Conservation (phyloP, 2,329 filamentous ascomycete genomes). For the Salinomyces thailandicus region DNA sequence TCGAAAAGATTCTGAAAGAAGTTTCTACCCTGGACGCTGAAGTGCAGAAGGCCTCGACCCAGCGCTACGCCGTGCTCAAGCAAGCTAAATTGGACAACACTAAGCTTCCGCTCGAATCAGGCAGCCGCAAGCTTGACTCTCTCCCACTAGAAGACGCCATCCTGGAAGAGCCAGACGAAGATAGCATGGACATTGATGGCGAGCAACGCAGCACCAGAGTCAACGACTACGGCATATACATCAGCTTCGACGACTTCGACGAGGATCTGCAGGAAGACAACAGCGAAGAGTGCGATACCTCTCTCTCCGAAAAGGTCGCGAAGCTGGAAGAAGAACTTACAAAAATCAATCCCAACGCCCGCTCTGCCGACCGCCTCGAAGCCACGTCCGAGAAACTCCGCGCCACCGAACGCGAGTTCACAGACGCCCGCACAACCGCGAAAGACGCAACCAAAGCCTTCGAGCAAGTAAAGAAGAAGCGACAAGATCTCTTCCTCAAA, state of each 20-base stretch:
- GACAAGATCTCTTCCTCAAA: slow-evolving; percentile 87
- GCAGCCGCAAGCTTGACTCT: slow-evolving; percentile 62
- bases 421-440: slow-evolving; percentile 65
- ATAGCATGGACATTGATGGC: slow-evolving; percentile 53
- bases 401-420: slow-evolving; percentile 79
- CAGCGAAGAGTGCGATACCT: slow-evolving; percentile 61
- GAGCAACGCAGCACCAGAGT: slow-evolving; percentile 48
- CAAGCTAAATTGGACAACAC: slow-evolving; percentile 92
- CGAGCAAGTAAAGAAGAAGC: slow-evolving; percentile 66
- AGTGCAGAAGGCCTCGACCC: slow-evolving; percentile 73
- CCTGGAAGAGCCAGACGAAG: slow-evolving; percentile 52
- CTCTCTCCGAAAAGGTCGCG: slow-evolving; percentile 66
- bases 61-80: slow-evolving; percentile 72
- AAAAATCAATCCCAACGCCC: slow-evolving; percentile 94
- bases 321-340: slow-evolving; percentile 69
- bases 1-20: slow-evolving; percentile 63
- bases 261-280: slow-evolving; percentile 72
- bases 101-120: slow-evolving; percentile 63
- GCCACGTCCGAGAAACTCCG: slow-evolving; percentile 74
- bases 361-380: slow-evolving; percentile 82
- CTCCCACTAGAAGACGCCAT: slow-evolving; percentile 74
- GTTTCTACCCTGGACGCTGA: slow-evolving; percentile 73
- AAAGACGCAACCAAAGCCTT: slow-evolving; percentile 74
- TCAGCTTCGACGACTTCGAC: slow-evolving; percentile 73
- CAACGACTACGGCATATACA: slow-evolving; percentile 83